Evolutionary conservation across 1,284 basidiomycete species (phyloP).

Genomic region (Vanrija sp.): DNA sequence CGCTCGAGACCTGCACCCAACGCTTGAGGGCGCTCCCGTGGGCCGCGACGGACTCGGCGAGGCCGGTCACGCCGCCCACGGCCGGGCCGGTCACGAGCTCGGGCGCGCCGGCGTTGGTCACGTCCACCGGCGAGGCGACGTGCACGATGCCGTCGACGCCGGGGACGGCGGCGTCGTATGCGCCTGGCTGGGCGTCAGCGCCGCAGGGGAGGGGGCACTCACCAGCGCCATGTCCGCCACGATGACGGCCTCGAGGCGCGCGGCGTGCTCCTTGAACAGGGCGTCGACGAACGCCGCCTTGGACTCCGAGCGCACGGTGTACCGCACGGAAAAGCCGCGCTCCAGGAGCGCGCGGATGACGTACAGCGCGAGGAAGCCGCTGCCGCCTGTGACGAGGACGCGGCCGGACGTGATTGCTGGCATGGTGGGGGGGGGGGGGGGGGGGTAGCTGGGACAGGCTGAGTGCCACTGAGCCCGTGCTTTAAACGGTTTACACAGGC

Average conservation of each 20-base stretch:
- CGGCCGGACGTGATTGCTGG: slow-evolving; percentile 48
- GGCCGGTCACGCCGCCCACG: neutral
- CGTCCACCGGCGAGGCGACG: slow-evolving; percentile 19
- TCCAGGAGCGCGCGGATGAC: slow-evolving; percentile 16
- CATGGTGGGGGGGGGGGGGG: slow-evolving; percentile 33
- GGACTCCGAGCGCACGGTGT: slow-evolving; percentile 54
- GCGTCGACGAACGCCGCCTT: slow-evolving; percentile 54
- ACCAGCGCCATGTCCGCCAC: slow-evolving; percentile 54
- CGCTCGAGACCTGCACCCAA: neutral
- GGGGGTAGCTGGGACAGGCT: too few species aligned
- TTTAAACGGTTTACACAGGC: too few species aligned
- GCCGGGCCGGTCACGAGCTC: slow-evolving; percentile 1
- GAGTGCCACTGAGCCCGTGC: too few species aligned
- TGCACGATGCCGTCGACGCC: slow-evolving; percentile 59
- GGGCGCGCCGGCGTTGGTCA: neutral
- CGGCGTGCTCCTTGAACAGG: slow-evolving; percentile 52
- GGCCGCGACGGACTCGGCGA: neutral
- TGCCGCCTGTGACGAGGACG: slow-evolving; percentile 45
- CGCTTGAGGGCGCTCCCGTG: neutral
- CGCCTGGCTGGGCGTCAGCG: slow-evolving; percentile 52
- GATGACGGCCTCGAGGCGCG: slow-evolving; percentile 41
- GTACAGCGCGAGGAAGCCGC: slow-evolving; percentile 42
- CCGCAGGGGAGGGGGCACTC: too few species aligned
- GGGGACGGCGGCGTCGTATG: slow-evolving; percentile 64
- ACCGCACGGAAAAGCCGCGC: slow-evolving; percentile 50